Evolutionary conservation across 2,329 filamentous ascomycete species (phyloP), one percentile per base, ranked within the genome.

Genomic region (Fusarium torreyae): DNA sequence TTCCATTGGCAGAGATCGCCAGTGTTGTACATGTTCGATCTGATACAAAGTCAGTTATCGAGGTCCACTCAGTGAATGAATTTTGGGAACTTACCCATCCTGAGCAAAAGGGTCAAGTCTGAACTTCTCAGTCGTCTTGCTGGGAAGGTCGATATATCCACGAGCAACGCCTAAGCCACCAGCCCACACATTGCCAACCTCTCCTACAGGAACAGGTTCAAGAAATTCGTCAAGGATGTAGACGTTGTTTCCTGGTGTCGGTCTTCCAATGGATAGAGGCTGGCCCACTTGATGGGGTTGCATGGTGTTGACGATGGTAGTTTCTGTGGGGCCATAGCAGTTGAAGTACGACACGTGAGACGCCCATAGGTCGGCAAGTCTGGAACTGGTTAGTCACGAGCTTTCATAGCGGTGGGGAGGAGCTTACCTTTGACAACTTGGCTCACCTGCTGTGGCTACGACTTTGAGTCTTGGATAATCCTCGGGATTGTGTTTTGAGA

Each of bases 321-420:
- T 85, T 72, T 89, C 87, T 0, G 87, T 88, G 0, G 87, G 87
- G 3, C 87, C 87, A 68, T 87, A 89, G 69, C 85, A 84, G 76
- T 89, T 89, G 78, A 78, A 86, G 68, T 86, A 85, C 2, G 77
- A 81, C 13, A 78, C 77, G 44, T 81, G 75, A 5, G 81, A 77
- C 5, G 85, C 83, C 87, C 87, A 89, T 15, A 83, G 76, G 61
- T 88, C 86, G 4, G 86, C 87, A 14, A 89, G 79, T 26, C 71
- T 74, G 5, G 3, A 4, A 4, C 10, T 0, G 5, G 53, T 73
- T 2, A 74, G 63, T 28, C 6, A 4, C 11, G 11, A 10, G 1
- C 1, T 7, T 3, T 1, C 0, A 11, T 6, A 0, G 1, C 6
- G 14, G 1, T 3, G 8, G 8, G 2, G 4, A 0, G 3, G 0